Percentiles rank a stretch among this genome's conserved stretches.
Conservation (phyloP, 352 stramenopile genomes). For the Elongisporangium anandrum region DNA sequence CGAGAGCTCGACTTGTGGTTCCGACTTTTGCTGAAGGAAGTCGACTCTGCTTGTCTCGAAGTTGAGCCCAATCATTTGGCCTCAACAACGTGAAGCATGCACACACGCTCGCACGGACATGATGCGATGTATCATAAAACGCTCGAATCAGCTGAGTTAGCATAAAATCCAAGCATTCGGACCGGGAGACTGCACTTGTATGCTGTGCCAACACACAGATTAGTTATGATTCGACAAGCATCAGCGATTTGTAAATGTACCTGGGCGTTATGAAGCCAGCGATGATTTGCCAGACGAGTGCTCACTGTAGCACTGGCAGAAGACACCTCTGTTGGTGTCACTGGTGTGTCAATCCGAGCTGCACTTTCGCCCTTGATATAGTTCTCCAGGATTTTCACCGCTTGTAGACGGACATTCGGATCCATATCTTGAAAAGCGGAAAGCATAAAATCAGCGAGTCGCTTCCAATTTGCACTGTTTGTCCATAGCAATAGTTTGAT, state of each 20-base stretch:
- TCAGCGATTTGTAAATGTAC: constrained; percentile 2
- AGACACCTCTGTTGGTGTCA: background rate
- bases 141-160: constrained; percentile 72
- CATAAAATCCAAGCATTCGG: constrained; percentile 72
- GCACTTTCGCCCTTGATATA: constrained; percentile 75
- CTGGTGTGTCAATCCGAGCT: constrained; percentile 4
- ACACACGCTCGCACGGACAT: constrained; percentile 84
- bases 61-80: constrained; percentile 51
- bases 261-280: constrained; percentile 16
- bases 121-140: constrained; percentile 83
- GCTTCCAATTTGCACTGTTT: constrained; percentile 49
- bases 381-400: constrained; percentile 86
- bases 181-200: constrained; percentile 19
- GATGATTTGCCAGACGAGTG: constrained; percentile 1
- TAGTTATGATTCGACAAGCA: background rate
- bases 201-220: background rate
- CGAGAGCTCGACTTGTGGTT: constrained; percentile 34
- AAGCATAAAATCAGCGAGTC: constrained; percentile 73
- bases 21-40: constrained; percentile 26
- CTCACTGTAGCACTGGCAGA: constrained; percentile 2
- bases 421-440: constrained; percentile 81
- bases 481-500: background rate
- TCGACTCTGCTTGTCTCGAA: constrained; percentile 40
- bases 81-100: constrained; percentile 83
- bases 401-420: constrained; percentile 80